phyloP scores from a whole-genome alignment of 306 rosid genomes.

The Sicyos edulis region DNA sequence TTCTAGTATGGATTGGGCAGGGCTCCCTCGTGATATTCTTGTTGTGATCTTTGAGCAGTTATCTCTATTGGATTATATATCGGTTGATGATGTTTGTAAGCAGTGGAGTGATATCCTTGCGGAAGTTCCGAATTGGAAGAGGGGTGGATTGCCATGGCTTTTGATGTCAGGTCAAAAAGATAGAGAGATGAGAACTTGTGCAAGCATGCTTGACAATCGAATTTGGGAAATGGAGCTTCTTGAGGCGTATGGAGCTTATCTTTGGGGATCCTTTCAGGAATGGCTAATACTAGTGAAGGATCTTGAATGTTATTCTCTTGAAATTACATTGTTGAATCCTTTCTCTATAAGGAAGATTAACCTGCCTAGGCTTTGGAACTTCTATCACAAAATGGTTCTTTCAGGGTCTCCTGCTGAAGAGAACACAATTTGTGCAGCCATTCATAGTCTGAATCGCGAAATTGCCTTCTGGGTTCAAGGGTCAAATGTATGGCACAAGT shows the following conservation, averaged over 20 bases:
- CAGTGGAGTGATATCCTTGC: constrained; percentile 45
- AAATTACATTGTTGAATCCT: too few relatives aligned
- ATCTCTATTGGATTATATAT: constrained; percentile 38
- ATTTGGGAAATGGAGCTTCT: too few relatives aligned
- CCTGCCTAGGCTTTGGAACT: too few relatives aligned
- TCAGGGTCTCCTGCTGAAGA: constrained; percentile 35
- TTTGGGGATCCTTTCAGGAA: constrained; percentile 53
- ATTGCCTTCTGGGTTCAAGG: constrained; percentile 44
- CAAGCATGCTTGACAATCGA: constrained; percentile 41
- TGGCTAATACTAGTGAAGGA: too few relatives aligned
- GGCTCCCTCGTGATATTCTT: constrained; percentile 32
- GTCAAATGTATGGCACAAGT: constrained; percentile 36
- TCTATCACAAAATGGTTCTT: constrained; percentile 25
- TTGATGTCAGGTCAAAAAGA: constrained; percentile 47
- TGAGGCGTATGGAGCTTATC: constrained; percentile 29
- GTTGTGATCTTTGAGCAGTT: constrained; percentile 36
- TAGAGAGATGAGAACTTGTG: constrained; percentile 39
- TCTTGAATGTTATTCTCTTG: too few relatives aligned
- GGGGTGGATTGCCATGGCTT: constrained; percentile 54
- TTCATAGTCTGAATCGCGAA: constrained; percentile 38
- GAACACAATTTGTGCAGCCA: constrained; percentile 43
- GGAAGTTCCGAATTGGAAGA: constrained; percentile 40
- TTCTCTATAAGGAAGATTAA: too few relatives aligned
- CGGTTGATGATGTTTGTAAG: constrained; percentile 47
- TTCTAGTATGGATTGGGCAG: constrained; percentile 38